Base-by-base conservation (phyloP, 2,329 filamentous ascomycete species). In the Fusarium sulawesiense region DNA sequence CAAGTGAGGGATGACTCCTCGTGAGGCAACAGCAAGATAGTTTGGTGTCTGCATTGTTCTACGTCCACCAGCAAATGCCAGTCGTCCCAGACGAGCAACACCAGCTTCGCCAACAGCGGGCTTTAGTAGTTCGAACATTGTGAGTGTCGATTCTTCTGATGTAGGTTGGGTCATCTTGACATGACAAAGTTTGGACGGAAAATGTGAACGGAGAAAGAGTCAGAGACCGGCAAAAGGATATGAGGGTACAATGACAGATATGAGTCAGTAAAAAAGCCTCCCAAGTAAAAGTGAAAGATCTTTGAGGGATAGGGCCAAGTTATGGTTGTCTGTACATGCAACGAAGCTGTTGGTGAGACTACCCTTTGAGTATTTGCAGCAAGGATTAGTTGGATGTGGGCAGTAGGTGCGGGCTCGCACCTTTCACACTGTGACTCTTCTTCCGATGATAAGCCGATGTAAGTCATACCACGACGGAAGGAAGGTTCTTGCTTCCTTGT, bases 1-100 rank as follows among this genome's bases (percentile, higher is more conserved):
- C 70, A 99, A 82, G 81, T 99, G 96, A 54, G 96, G 94, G 37
- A 98, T 84, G 3, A 88, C 88, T 23, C 96, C 96, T 75, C 96
- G 88, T 34, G 96, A 98, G 5, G 92, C 92, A 71, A 92, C 85
- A 53, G 89, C 91, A 62, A 97, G 83, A 79, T 92, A 97, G 77
- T 92, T 91, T 45, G 96, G 96, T 30, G 96, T 99, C 21, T 92
- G 83, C 69, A 98, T 85, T n/a, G 86, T 80, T 66, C 85, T 87
- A 63, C 92, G 86, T 44, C 80, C 89, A 74, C 80, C 89, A 74
- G 79, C 84, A 8, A 96, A 78, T 7, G 84, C 81, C 25, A 98
- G 81, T 55, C 83, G 85, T 6, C 92, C 94, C 11, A 95, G 81
- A 55, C 94, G 88, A 37, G 92, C 87, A 23, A 82, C 83, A 29